A percentile compares a stretch with the other conserved stretches of the same genome.
phyloP scores from a whole-genome alignment of 352 stramenopile genomes.

The Phytophthora colocasiae region DNA sequence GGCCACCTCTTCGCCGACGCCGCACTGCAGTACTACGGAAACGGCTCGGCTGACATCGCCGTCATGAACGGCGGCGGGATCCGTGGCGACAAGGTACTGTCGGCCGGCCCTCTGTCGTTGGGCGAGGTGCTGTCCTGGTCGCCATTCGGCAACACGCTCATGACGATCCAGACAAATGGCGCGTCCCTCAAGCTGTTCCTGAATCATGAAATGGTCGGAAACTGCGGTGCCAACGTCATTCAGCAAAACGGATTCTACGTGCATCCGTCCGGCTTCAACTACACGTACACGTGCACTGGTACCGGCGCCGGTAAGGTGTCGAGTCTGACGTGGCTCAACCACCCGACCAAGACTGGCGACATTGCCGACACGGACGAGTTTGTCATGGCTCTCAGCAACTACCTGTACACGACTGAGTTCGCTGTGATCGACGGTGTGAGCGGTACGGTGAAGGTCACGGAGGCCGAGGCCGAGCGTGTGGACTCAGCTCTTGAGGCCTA shows the following conservation, averaged over 20 bases:
- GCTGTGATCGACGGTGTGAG: constrained; percentile 39
- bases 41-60: constrained; percentile 53
- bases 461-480: constrained; percentile 56
- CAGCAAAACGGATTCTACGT: constrained; percentile 72
- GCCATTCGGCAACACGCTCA: constrained; percentile 73
- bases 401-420: constrained; percentile 66
- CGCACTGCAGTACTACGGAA: constrained; percentile 57
- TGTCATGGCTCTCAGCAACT: constrained; percentile 65
- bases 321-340: constrained; percentile 62
- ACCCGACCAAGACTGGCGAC: constrained; percentile 54
- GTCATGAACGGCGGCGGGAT: constrained; percentile 77
- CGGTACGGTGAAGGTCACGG: constrained; percentile 49
- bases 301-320: constrained; percentile 42
- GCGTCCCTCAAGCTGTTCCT: constrained; percentile 70
- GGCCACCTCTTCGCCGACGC: constrained; percentile 65
- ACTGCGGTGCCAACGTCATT: constrained; percentile 54
- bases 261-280: constrained; percentile 73
- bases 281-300: constrained; percentile 66
- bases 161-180: constrained; percentile 66
- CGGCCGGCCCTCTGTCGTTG: constrained; percentile 56
- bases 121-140: constrained; percentile 69
- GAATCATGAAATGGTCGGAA: constrained; percentile 52
- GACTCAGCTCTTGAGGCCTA: constrained; percentile 58
- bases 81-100: constrained; percentile 65
- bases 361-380: constrained; percentile 67